phyloP scores from a whole-genome alignment of 306 rosid species.

The Pyrus bretschneideri region DNA sequence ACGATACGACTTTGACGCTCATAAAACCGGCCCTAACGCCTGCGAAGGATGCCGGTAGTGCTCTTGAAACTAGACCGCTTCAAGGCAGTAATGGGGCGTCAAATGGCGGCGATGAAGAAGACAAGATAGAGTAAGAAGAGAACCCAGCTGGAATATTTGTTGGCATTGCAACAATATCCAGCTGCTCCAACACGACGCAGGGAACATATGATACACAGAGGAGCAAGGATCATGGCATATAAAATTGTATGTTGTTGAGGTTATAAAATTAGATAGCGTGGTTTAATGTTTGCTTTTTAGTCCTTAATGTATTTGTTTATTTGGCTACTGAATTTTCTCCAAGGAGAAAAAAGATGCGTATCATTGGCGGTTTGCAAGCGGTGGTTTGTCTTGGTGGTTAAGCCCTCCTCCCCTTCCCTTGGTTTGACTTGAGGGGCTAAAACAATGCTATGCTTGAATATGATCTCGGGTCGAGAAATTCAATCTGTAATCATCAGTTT shows the following conservation, averaged over 20 bases:
- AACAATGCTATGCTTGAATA: too few relatives aligned
- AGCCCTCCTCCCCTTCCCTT: too few relatives aligned
- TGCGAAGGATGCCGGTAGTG: constrained; percentile 51
- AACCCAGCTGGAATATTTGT: constrained; percentile 16
- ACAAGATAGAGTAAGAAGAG: constrained; percentile 59
- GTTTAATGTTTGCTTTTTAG: neutral
- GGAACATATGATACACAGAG: neutral
- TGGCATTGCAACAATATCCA: constrained; percentile 18
- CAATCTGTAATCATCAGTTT: neutral
- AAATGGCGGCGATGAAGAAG: constrained; percentile 72
- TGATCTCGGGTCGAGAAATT: neutral
- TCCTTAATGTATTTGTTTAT: constrained; percentile 6
- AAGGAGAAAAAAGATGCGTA: neutral
- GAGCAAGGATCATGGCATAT: constrained; percentile 1
- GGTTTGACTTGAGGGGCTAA: too few relatives aligned
- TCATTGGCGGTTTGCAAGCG: neutral
- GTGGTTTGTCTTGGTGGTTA: too few relatives aligned
- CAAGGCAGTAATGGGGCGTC: constrained; percentile 35
- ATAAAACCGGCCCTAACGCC: constrained; percentile 70
- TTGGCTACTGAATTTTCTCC: constrained; percentile 11
- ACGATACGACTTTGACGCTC: constrained; percentile 64
- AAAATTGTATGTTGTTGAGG: neutral
- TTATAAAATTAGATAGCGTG: neutral
- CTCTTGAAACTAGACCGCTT: constrained; percentile 39
- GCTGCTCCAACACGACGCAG: constrained; percentile 7